Conservation (phyloP, 345 rosid genomes). For the Populus euphratica region DNA sequence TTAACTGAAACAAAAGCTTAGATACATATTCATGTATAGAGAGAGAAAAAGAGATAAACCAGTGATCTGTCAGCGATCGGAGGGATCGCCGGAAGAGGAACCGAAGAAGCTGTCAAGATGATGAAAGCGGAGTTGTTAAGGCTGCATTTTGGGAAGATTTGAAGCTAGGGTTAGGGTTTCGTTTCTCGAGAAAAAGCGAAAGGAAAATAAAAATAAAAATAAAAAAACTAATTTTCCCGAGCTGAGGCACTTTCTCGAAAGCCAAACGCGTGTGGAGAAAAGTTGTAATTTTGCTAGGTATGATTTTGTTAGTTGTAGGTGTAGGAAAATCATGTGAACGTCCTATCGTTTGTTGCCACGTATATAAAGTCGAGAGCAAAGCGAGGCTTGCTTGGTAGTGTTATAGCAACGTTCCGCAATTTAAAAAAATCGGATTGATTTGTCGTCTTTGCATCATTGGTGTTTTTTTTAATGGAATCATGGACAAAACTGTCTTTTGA, state of each 20-base stretch:
- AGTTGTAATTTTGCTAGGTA: slow-evolving; percentile 5
- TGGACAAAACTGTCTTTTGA: too few relatives aligned
- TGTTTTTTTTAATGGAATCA: too few relatives aligned
- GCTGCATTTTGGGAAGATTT: slow-evolving; percentile 15
- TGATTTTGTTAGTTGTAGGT: neutral
- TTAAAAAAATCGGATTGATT: neutral
- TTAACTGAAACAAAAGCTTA: neutral
- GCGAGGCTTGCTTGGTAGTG: neutral
- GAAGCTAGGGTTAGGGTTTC: slow-evolving; percentile 25
- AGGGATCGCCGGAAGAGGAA: slow-evolving; percentile 18
- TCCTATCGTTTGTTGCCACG: slow-evolving; percentile 1
- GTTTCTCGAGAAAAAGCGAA: slow-evolving; percentile 11
- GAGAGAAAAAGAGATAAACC: slow-evolving; percentile 4
- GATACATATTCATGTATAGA: neutral
- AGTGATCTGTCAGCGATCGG: slow-evolving; percentile 12
- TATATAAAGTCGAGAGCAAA: too few relatives aligned
- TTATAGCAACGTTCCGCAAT: neutral
- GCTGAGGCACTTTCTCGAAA: slow-evolving; percentile 41
- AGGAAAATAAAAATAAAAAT: slow-evolving; percentile 4
- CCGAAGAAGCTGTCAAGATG: neutral
- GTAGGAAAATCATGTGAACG: neutral
- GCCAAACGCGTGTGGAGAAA: slow-evolving; percentile 40
- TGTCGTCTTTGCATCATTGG: too few relatives aligned
- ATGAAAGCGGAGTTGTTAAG: neutral
- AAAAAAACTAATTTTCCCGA: slow-evolving; percentile 28